Conservation (phyloP, 2,329 filamentous ascomycete genomes). For the Beauveria australis region DNA sequence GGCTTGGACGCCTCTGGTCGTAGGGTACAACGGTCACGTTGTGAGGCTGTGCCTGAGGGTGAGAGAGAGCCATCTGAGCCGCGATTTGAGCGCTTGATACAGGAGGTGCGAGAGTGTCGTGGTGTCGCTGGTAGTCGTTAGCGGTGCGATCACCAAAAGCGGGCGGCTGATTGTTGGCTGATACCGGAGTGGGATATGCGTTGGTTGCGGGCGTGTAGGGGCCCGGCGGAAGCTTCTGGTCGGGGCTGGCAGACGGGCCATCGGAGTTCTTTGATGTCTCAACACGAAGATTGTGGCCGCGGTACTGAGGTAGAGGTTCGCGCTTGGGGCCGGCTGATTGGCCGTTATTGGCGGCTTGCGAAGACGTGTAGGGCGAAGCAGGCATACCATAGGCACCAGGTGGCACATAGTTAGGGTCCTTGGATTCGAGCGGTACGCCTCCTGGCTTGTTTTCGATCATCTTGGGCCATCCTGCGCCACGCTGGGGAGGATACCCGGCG, state of each 20-base stretch:
- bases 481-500: constrained; percentile 78
- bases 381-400: constrained; percentile 56
- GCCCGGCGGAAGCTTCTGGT: constrained; percentile 53
- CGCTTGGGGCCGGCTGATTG: constrained; percentile 35
- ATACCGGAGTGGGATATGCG: constrained; percentile 55
- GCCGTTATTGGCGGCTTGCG: constrained; percentile 32
- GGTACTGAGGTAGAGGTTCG: constrained; percentile 51
- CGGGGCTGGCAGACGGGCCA: constrained; percentile 38
- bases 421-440: constrained; percentile 73
- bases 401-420: constrained; percentile 59
- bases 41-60: constrained; percentile 30
- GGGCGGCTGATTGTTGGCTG: constrained; percentile 40
- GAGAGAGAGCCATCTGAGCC: constrained; percentile 52
- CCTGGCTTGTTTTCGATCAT: constrained; percentile 60
- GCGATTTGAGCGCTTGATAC: constrained; percentile 43
- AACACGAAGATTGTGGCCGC: constrained; percentile 53
- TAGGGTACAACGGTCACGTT: constrained; percentile 20
- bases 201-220: constrained; percentile 43
- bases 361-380: constrained; percentile 7
- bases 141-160: constrained; percentile 41
- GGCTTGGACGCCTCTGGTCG: constrained; percentile 41
- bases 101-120: constrained; percentile 36
- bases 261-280: constrained; percentile 53
- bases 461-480: constrained; percentile 66
- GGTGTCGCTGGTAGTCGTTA: constrained; percentile 50